Conservation (phyloP, 1,139 yeast genomes). For the Candida glucosophila region DNA sequence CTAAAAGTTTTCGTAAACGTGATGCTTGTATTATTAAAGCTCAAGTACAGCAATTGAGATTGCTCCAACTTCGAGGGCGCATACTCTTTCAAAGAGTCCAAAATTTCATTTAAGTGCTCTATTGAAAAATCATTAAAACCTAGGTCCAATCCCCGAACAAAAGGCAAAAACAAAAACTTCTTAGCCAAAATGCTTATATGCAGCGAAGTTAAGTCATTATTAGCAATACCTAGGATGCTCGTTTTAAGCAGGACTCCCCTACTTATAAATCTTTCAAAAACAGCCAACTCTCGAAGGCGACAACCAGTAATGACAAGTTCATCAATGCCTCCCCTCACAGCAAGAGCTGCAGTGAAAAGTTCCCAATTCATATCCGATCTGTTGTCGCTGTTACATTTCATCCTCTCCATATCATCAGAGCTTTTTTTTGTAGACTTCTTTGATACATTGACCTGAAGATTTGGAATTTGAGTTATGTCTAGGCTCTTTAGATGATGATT, state of each 20-base stretch:
- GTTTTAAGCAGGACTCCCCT: slow-evolving; percentile 47
- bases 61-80: slow-evolving; percentile 13
- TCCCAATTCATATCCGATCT: slow-evolving; percentile 76
- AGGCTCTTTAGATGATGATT: slow-evolving; percentile 46
- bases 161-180: slow-evolving; percentile 26
- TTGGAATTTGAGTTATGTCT: slow-evolving; percentile 68
- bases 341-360: slow-evolving; percentile 56
- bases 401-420: slow-evolving; percentile 32
- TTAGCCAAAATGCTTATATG: slow-evolving; percentile 45
- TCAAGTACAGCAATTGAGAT: slow-evolving; percentile 46
- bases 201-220: slow-evolving; percentile 44
- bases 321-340: slow-evolving; percentile 65
- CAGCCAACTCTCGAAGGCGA: slow-evolving; percentile 45
- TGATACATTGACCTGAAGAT: slow-evolving; percentile 48
- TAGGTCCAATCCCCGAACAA: slow-evolving; percentile 51
- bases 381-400: slow-evolving; percentile 49
- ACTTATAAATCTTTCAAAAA: slow-evolving; percentile 50
- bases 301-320: slow-evolving; percentile 68
- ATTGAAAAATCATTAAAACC: slow-evolving; percentile 61
- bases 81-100: slow-evolving; percentile 14
- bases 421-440: slow-evolving; percentile 26
- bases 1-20: slow-evolving; percentile 24
- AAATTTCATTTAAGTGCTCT: slow-evolving; percentile 17
- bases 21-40: slow-evolving; percentile 63
- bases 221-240: slow-evolving; percentile 57